These are phyloP conservation scores for Mycena latifolia DNA, from an alignment of 768 basidiomycete genomes.

Conservation along the genomic window DNA sequence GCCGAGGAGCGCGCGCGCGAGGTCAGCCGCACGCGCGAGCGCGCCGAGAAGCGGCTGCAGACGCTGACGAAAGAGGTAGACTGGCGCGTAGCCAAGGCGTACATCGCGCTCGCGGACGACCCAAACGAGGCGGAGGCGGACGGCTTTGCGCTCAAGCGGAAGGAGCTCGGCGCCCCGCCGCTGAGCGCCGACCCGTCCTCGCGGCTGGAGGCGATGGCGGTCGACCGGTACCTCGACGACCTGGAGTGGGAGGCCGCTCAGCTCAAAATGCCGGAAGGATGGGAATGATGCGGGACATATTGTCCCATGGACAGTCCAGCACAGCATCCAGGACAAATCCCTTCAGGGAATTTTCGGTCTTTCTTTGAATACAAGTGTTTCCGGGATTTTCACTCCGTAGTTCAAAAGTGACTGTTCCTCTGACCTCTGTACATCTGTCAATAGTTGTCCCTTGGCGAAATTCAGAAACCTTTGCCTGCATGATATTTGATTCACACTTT, in stretches of 20 bases:
- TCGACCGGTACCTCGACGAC: conserved; percentile 74
- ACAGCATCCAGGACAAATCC: too few relatives aligned
- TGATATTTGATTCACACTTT: too few relatives aligned
- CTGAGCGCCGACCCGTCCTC: conserved; percentile 13
- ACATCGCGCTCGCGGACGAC: conserved; percentile 75
- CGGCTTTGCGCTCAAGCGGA: conserved; percentile 37
- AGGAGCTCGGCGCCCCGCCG: conserved; percentile 46
- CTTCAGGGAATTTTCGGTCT: too few relatives aligned
- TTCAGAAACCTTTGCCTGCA: too few relatives aligned
- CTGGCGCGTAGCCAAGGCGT: conserved; percentile 73
- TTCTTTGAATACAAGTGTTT: too few relatives aligned
- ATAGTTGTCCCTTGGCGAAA: too few relatives aligned
- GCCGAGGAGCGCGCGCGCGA: conserved; percentile 52
- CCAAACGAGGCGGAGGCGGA: conserved; percentile 45
- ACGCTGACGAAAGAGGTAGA: conserved; percentile 78
- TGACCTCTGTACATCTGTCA: too few relatives aligned
- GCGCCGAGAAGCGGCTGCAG: conserved; percentile 73
- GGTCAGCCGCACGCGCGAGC: conserved; percentile 60
- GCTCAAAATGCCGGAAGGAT: too few relatives aligned
- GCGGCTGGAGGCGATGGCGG: conserved; percentile 61
- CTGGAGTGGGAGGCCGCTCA: conserved; percentile 72
- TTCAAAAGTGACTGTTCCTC: too few relatives aligned
- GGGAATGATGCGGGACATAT: too few relatives aligned
- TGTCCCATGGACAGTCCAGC: too few relatives aligned
- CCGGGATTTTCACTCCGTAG: too few relatives aligned